Conservation (phyloP, 2,329 filamentous ascomycete species). For the Phaeosphaeria sp. region DNA sequence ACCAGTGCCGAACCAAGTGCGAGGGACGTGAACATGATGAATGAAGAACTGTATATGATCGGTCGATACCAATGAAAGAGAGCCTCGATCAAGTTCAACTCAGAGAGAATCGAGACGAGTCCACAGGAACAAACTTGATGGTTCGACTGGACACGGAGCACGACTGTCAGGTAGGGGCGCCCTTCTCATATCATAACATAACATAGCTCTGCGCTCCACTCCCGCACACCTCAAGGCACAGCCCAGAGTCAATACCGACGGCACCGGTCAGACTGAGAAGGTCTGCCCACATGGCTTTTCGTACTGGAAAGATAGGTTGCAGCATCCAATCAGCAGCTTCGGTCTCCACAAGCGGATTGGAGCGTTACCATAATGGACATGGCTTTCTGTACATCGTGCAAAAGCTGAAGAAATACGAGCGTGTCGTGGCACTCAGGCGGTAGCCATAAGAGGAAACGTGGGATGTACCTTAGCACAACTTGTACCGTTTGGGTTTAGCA, state of each 20-base stretch:
- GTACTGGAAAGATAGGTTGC: not conserved
- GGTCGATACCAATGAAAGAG: not conserved
- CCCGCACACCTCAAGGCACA: constrained; percentile 5
- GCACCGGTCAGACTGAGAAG: constrained; percentile 18
- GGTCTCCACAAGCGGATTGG: constrained; percentile 12
- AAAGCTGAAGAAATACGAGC: constrained; percentile 21
- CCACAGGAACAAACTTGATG: not conserved
- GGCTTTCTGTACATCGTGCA: constrained; percentile 21
- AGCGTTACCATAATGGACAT: constrained; percentile 12
- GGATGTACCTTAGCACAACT: constrained; percentile 21
- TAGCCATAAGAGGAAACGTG: constrained; percentile 19
- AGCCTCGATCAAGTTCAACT: not conserved
- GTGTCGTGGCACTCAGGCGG: constrained; percentile 25
- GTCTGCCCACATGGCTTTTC: constrained; percentile 9
- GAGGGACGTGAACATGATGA: constrained; percentile 14
- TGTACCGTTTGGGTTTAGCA: constrained; percentile 20
- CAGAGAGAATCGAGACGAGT: not conserved
- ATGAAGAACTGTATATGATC: not conserved
- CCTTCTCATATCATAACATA: constrained; percentile 21
- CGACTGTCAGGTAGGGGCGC: not conserved
- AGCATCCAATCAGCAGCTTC: constrained; percentile 16
- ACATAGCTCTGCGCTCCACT: not conserved
- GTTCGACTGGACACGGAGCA: not conserved
- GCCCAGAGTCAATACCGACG: constrained; percentile 5
- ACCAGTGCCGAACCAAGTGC: constrained; percentile 20